Evolutionary conservation across 768 basidiomycete genomes (phyloP), one percentile per base, ranked within the genome.

Genomic region (Russula lepida): DNA sequence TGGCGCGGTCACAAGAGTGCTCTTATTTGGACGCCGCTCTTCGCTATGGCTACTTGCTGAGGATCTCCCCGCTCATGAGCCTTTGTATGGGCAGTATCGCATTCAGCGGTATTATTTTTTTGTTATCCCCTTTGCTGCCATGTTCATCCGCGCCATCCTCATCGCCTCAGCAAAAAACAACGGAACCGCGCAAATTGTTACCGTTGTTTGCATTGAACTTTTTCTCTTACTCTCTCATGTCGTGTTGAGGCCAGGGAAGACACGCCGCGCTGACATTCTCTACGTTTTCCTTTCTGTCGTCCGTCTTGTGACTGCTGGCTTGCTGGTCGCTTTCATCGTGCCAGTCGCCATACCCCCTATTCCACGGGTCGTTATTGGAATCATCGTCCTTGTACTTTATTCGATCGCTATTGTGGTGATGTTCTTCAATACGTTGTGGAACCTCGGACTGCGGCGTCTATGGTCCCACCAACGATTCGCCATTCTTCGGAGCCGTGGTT

Each of bases 271-370:
- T 1, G 84, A 95, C 68, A 75, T 89, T 62, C 81, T 94, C 46
- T 78, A 79, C 6, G 79, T 78, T 17, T 89, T 84, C 70, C 72
- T 94, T 30, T 79, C 82, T 43, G 75, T 88, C 65, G 79, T 84
- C 12, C 81, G 92, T 28, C 74, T 95, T 8, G 75, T 85, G 12
- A 85, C 82, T 58, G 84, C 85, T 28, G 86, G 83, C 6, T 70
- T 92, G 23, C 75, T 89, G 75, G 80, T 95, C 63, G 83, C 89
- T 0, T 97, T 94, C 71, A 74, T 92, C 50, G 79, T 89, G 64
- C 74, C 72, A 9, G 69, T 93, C 27, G 71, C 77, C 6, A 78
- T 94, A 35, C 73, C 77, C 19, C 78, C 92, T 43, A 95, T 95
- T 66, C 85, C 89, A 1, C 82, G 92, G 21, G 87, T 89, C 2